Conservation (phyloP, 2,329 filamentous ascomycete genomes). For the Sporothrix schenckii region DNA sequence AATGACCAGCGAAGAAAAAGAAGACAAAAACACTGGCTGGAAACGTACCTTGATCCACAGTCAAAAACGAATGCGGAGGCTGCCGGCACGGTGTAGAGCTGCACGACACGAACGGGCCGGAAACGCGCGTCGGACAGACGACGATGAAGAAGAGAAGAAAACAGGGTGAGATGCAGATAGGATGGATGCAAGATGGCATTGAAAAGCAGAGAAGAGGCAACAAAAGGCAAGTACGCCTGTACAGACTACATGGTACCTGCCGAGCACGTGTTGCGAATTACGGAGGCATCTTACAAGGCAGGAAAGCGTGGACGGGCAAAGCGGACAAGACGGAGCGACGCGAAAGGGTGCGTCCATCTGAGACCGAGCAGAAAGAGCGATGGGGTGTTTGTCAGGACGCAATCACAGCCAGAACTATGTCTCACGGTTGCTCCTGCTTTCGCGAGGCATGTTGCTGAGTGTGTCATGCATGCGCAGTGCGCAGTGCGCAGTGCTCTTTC, state of each 20-base stretch:
- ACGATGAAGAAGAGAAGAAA: not conserved
- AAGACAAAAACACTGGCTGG: not conserved
- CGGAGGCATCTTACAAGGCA: not conserved
- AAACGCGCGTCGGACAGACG: slow-evolving; percentile 5
- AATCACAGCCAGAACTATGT: not conserved
- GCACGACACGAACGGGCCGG: not conserved
- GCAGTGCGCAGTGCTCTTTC: not conserved
- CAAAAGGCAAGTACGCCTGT: not conserved
- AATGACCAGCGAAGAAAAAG: not conserved
- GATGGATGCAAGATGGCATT: not conserved
- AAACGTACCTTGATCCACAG: not conserved
- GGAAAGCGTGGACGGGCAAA: not conserved
- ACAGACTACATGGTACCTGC: not conserved
- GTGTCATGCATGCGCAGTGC: not conserved
- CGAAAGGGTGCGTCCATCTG: not conserved
- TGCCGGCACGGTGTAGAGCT: slow-evolving; percentile 3
- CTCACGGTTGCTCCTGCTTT: slow-evolving; percentile 14
- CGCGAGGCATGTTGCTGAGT: slow-evolving; percentile 22
- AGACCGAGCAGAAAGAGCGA: not conserved
- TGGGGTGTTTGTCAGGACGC: slow-evolving; percentile 4
- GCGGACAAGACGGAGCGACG: not conserved
- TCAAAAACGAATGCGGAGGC: not conserved
- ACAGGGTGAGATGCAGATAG: not conserved
- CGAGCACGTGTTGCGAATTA: not conserved
- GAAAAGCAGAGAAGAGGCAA: not conserved